A percentile compares a stretch with the other conserved stretches of the same genome.
Evolutionary conservation across 129 eudicot genomes (phyloP).

Genomic region (Centrapalus pauciflorus): DNA sequence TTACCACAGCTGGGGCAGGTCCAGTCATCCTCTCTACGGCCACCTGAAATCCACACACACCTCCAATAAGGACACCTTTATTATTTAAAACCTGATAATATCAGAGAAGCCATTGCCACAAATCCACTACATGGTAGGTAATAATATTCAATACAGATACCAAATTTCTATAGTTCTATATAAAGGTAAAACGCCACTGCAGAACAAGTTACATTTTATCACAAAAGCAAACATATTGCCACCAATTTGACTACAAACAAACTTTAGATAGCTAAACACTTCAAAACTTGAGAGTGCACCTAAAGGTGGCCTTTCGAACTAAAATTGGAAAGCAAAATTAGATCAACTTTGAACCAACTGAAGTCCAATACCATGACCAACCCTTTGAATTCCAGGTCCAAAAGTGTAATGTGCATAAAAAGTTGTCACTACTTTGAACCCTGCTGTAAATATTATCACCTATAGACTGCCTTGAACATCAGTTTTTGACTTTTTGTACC

Average conservation of each 20-base stretch:
- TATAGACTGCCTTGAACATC: background rate
- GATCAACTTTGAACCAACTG: background rate
- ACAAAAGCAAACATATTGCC: background rate
- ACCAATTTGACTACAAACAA: background rate
- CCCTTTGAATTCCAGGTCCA: background rate
- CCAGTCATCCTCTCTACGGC: constrained; percentile 95
- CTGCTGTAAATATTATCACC: background rate
- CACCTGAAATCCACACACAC: constrained; percentile 47
- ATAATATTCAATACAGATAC: background rate
- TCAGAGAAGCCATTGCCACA: background rate
- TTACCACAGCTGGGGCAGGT: constrained; percentile 91
- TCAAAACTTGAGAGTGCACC: background rate
- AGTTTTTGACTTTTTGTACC: background rate
- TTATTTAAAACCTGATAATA: background rate
- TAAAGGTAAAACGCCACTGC: background rate
- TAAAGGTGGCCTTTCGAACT: background rate
- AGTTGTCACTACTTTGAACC: background rate
- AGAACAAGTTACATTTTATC: background rate
- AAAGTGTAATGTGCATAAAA: background rate
- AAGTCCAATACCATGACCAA: background rate
- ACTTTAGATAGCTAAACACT: background rate
- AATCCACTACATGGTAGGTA: too few relatives aligned
- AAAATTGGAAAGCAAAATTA: background rate
- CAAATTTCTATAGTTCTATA: background rate
- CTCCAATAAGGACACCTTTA: background rate